These are phyloP conservation scores for Saitozyma podzolica DNA, from an alignment of 768 basidiomycete species.

Conservation along the genomic window DNA sequence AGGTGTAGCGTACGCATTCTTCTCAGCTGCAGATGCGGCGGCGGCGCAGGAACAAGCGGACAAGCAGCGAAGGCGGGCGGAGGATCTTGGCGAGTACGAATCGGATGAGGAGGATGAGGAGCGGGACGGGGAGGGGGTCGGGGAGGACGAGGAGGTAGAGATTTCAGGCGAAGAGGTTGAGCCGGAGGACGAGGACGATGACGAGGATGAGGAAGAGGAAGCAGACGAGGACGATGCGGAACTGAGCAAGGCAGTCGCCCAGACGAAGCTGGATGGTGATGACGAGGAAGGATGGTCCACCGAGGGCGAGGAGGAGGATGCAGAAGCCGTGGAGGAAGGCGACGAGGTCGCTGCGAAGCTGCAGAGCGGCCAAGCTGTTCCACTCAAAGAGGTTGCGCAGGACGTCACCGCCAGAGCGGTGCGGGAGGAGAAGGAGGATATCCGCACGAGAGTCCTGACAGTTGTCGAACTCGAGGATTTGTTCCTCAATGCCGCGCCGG, in stretches of 20 bases:
- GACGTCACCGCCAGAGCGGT: conserved; percentile 38
- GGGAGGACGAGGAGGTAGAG: conserved; percentile 54
- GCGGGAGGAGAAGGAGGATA: conserved; percentile 31
- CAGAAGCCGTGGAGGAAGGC: conserved; percentile 21
- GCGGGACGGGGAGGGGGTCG: too few species aligned
- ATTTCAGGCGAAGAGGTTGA: conserved; percentile 32
- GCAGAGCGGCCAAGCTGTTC: conserved; percentile 40
- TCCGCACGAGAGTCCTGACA: conserved; percentile 71
- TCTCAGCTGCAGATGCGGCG: conserved; percentile 86
- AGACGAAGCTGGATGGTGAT: conserved; percentile 45
- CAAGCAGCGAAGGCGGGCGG: conserved; percentile 41
- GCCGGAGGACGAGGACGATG: conserved; percentile 36
- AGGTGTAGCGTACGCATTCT: conserved; percentile 72
- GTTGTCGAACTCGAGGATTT: conserved; percentile 85
- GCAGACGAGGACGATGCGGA: conserved; percentile 35
- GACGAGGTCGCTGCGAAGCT: conserved; percentile 46
- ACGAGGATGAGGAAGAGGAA: conserved; percentile 35
- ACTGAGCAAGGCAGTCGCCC: conserved; percentile 54
- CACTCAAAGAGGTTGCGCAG: conserved; percentile 48
- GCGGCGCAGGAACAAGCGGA: conserved; percentile 74
- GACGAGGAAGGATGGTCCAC: conserved; percentile 44
- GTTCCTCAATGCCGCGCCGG: conserved; percentile 57
- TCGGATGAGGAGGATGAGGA: conserved; percentile 59
- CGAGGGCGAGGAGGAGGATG: conserved; percentile 35
- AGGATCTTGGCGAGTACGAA: conserved; percentile 72